Evolutionary conservation across 2,329 filamentous ascomycete species (phyloP).

Genomic region (Neofusicoccum sp.): DNA sequence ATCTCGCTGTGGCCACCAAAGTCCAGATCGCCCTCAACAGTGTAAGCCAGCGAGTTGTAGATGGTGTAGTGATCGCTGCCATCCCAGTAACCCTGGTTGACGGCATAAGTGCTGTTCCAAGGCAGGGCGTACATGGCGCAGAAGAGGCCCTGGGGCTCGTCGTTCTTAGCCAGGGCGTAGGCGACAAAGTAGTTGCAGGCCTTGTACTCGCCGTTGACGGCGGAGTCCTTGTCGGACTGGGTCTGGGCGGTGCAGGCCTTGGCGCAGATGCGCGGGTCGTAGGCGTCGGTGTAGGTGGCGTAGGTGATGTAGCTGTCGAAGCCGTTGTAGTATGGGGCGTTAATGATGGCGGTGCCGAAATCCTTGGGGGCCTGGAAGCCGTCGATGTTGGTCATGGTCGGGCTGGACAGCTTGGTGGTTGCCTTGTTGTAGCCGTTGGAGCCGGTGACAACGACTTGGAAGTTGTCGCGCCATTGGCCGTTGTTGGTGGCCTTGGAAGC

Average conservation of each 20-base stretch:
- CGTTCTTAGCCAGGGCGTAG: conserved; percentile 21
- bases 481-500: conserved; percentile 29
- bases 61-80: conserved; percentile 13
- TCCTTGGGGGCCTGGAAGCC: conserved; percentile 4
- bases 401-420: not conserved
- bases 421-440: conserved; percentile 28
- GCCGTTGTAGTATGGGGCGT: not conserved
- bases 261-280: conserved; percentile 18
- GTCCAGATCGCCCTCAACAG: not conserved
- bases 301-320: conserved; percentile 11
- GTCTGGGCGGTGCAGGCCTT: conserved; percentile 12
- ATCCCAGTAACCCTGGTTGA: conserved; percentile 13
- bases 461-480: conserved; percentile 30
- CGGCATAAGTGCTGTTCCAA: conserved; percentile 11
- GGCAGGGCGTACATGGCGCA: conserved; percentile 15
- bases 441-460: conserved; percentile 26
- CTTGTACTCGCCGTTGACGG: not conserved
- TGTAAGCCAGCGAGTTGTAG: conserved; percentile 19
- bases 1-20: not conserved
- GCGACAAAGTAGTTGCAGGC: conserved; percentile 18
- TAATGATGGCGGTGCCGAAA: conserved; percentile 2
- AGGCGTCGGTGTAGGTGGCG: conserved; percentile 18
- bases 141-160: conserved; percentile 5
- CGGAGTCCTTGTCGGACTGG: not conserved
- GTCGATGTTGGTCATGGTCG: conserved; percentile 2